These are phyloP conservation scores for Mycosphaerella sp. DNA, from an alignment of 2,329 filamentous ascomycete genomes.

Conservation along the genomic window DNA sequence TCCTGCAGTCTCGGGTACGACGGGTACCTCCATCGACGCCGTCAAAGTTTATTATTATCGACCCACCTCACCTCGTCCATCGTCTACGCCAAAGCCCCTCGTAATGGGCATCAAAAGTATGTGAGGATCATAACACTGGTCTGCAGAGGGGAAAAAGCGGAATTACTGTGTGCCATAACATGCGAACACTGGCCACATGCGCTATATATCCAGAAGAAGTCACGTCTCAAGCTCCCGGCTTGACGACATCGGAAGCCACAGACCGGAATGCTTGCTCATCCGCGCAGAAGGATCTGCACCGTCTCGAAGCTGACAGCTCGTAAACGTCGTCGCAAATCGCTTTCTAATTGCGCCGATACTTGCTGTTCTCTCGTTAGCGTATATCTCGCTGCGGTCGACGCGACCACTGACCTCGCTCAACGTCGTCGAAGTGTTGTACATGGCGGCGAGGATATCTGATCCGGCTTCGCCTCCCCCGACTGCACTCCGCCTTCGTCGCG, in stretches of 20 bases:
- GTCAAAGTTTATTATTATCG: neutral
- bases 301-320: slow-evolving; percentile 5
- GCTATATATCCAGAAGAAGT: neutral
- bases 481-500: slow-evolving; percentile 2
- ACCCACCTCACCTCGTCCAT: neutral
- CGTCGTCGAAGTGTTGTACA: slow-evolving; percentile 3
- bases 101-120: too few relatives aligned
- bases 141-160: neutral
- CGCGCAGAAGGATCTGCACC: slow-evolving; percentile 3
- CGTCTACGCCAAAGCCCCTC: neutral
- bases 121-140: neutral
- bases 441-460: slow-evolving; percentile 3
- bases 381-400: neutral
- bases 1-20: too few relatives aligned
- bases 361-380: neutral
- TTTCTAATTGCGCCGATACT: slow-evolving; percentile 5
- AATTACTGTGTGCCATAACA: neutral
- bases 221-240: neutral
- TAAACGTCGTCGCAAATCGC: slow-evolving; percentile 3
- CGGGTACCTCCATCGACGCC: too few relatives aligned
- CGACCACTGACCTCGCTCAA: slow-evolving; percentile 1
- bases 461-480: neutral
- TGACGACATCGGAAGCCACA: neutral
- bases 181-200: neutral
- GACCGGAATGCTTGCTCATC: neutral